Evolutionary conservation across 257 asterid species (phyloP).

Genomic region (Penstemon newberryi): DNA sequence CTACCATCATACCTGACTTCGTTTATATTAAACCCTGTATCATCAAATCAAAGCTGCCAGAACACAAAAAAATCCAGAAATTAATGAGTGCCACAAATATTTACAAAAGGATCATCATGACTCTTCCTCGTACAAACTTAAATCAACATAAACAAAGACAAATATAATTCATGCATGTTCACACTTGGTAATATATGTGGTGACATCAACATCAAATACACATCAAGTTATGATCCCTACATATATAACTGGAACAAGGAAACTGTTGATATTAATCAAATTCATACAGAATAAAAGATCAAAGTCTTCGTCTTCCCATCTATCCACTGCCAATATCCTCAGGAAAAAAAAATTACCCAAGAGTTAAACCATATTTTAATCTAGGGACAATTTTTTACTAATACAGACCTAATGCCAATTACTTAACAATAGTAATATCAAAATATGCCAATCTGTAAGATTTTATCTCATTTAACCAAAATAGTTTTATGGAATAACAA

Average conservation of each 20-base stretch:
- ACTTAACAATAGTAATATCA: too few relatives aligned
- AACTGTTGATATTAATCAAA: background rate
- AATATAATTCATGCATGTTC: background rate
- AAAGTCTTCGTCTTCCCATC: background rate
- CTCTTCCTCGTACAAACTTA: slow-evolving; percentile 13
- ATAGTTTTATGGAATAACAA: too few relatives aligned
- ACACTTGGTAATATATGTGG: background rate
- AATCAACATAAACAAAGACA: slow-evolving; percentile 12
- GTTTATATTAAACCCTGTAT: slow-evolving; percentile 75
- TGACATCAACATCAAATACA: slow-evolving; percentile 3
- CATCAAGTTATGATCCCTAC: background rate
- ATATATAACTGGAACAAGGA: background rate
- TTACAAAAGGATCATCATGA: slow-evolving; percentile 12
- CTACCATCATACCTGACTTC: slow-evolving; percentile 85
- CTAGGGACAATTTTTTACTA: too few relatives aligned
- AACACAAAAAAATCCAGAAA: slow-evolving; percentile 20
- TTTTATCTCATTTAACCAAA: too few relatives aligned
- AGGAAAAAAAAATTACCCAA: too few relatives aligned
- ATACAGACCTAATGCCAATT: too few relatives aligned
- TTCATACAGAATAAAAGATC: background rate
- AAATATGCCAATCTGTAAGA: too few relatives aligned
- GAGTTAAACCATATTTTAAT: too few relatives aligned
- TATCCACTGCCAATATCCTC: slow-evolving; percentile 9
- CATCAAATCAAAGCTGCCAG: slow-evolving; percentile 67
- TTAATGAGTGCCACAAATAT: slow-evolving; percentile 5